phyloP scores from a whole-genome alignment of 495 filamentous ascomycete species.

The Penicillium tannophilum region DNA sequence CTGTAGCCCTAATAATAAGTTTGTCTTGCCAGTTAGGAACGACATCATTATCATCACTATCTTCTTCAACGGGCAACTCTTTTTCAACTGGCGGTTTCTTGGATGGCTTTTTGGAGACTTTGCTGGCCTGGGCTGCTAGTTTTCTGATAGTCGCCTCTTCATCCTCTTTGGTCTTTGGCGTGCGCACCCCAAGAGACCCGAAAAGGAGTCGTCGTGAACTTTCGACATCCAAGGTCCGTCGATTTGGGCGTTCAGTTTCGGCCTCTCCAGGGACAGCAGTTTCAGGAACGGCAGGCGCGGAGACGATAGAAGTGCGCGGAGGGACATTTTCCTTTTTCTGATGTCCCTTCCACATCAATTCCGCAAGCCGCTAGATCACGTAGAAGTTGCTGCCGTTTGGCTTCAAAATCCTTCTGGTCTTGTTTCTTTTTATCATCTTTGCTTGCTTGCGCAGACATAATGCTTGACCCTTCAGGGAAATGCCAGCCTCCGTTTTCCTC shows the following conservation, averaged over 20 bases:
- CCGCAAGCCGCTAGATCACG: conserved; percentile 54
- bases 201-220: conserved; percentile 71
- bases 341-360: conserved; percentile 43
- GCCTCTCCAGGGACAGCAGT: conserved; percentile 14
- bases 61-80: conserved; percentile 23
- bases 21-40: conserved; percentile 69
- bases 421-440: conserved; percentile 22
- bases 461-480: conserved; percentile 23
- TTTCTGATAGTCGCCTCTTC: conserved; percentile 62
- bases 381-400: conserved; percentile 53
- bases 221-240: conserved; percentile 61
- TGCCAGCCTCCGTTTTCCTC: conserved; percentile 30
- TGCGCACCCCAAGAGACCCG: conserved; percentile 68
- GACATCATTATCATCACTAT: conserved; percentile 30
- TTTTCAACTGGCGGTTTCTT: conserved; percentile 20
- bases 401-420: conserved; percentile 48
- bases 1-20: conserved; percentile 72
- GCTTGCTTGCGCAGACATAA: conserved; percentile 12
- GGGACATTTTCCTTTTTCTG: conserved; percentile 42
- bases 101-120: conserved; percentile 19
- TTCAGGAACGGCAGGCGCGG: conserved; percentile 10
- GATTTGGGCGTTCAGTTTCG: conserved; percentile 30
- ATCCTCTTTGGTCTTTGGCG: conserved; percentile 67
- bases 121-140: conserved; percentile 41
- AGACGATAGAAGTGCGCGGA: conserved; percentile 16